Conservation (phyloP, 805 yeast species). For the Isabelozyma gotoi region DNA sequence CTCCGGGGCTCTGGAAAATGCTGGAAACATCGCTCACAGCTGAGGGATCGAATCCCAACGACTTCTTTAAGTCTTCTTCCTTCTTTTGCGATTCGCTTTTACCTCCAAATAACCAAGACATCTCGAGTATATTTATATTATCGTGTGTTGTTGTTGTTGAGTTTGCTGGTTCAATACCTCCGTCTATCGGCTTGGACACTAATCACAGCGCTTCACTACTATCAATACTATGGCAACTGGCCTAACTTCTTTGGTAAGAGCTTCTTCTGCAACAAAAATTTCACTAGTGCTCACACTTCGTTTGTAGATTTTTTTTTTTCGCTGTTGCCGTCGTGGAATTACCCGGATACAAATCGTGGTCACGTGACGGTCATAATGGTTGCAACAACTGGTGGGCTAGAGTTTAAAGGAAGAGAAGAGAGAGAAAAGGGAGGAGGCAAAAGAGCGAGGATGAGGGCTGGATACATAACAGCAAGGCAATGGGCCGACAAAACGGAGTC, state of each 20-base stretch:
- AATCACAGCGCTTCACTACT: no score
- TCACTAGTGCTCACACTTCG: no score
- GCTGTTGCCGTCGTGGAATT: background rate
- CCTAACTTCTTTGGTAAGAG: no score
- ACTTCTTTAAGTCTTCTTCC: constrained; percentile 22
- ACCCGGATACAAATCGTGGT: background rate
- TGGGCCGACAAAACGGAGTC: background rate
- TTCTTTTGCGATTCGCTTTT: constrained; percentile 19
- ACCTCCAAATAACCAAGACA: constrained; percentile 56
- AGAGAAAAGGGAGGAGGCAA: no score
- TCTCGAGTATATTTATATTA: constrained; percentile 9
- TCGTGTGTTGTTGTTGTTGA: no score
- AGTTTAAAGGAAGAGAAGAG: no score
- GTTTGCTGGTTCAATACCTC: no score
- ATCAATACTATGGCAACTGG: no score
- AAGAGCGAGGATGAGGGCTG: no score
- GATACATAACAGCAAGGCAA: background rate
- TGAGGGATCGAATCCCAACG: constrained; percentile 64
- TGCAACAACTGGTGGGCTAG: no score
- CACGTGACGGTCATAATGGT: background rate
- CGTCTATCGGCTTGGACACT: no score
- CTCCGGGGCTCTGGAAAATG: constrained; percentile 59
- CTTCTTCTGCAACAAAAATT: background rate
- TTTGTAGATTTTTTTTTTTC: background rate
- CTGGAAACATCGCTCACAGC: constrained; percentile 62